A percentile compares a stretch with the other conserved stretches of the same genome.
These are phyloP conservation scores for Crinitomyces ghanaensis DNA, from an alignment of 805 yeast genomes.

Conservation along the genomic window DNA sequence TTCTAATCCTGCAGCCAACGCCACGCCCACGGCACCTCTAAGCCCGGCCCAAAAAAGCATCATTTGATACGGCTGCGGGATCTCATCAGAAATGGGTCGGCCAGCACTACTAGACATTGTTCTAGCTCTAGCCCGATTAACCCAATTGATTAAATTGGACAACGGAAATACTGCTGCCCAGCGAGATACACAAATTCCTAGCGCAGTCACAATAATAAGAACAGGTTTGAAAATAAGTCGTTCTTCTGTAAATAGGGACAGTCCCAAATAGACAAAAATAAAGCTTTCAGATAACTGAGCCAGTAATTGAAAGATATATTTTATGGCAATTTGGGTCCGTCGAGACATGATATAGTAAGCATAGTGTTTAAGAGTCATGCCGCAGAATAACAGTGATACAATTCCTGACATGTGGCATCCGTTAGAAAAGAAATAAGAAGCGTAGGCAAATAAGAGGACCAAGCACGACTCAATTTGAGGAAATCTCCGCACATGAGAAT, in stretches of 20 bases:
- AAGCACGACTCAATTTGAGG: constrained; percentile 97
- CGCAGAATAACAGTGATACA: constrained; percentile 88
- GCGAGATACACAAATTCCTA: constrained; percentile 86
- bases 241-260: constrained; percentile 91
- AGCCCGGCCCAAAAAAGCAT: constrained; percentile 99
- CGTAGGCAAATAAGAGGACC: constrained; percentile 83
- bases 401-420: constrained; percentile 99
- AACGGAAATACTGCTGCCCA: constrained; percentile 97
- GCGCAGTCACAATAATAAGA: constrained; percentile 77
- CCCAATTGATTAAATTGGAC: constrained; percentile 72
- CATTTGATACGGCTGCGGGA: constrained; percentile 91
- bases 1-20: constrained; percentile 92
- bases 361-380: constrained; percentile 92
- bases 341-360: constrained; percentile 97
- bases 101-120: constrained; percentile 22
- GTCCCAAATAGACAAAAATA: constrained; percentile 88
- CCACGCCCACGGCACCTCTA: constrained; percentile 99
- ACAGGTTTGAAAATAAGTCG: constrained; percentile 91
- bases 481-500: constrained; percentile 82
- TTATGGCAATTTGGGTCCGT: constrained; percentile 91
- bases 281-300: constrained; percentile 96
- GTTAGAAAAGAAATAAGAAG: constrained; percentile 92
- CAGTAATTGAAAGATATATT: constrained; percentile 83
- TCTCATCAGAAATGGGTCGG: constrained; percentile 57
- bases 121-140: constrained; percentile 48